Evolutionary conservation across 2,329 filamentous ascomycete species (phyloP), one percentile per base, ranked within the genome.

Genomic region (Onygena corvina): DNA sequence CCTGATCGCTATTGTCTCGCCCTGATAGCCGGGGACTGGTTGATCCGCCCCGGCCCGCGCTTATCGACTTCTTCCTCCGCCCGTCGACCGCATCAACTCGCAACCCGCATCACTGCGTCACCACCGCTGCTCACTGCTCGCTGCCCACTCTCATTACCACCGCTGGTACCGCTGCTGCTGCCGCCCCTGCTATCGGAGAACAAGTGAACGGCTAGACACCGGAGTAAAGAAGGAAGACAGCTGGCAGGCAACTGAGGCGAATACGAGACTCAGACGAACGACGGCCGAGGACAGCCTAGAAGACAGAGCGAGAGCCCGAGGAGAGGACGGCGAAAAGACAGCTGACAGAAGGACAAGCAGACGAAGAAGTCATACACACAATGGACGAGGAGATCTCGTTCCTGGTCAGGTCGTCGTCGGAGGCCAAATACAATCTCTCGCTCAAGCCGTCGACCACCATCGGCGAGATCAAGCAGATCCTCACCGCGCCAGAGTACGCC

Each of bases 331-430:
- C n/a, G n/a, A n/a, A n/a, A 38, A 38, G 34, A 38, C 6, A 38
- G n/a, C 34, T 7, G 34, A 21, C 7, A 21, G 14, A 11, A 20
- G 21, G 5, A 38, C 9, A 38, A 18, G 34, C 18, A 16, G 16
- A 35, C 7, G 33, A 35, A n/a, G n/a, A 36, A 18, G 21, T 20
- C 16, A 36, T 1, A 25, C 4, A 27, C 9, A 62, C 55, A 59
- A 69, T 69, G 67, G 65, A 66, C 52, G 66, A 68, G 52, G 65
- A 68, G 49, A 61, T 98, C 71, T 94, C 86, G 66, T 96, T 98
- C 79, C 92, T 88, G 71, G 83, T 98, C 69, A 98, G 96, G 74
- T 86, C 86, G n/a, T 89, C 87, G n/a, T 84, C 82, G 59, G 89
- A 95, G 64, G 81, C 79, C 64, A 87, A 84, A 67, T 89, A 87